Base-by-base conservation (phyloP, 768 basidiomycete genomes). In the Serendipita sp. region DNA sequence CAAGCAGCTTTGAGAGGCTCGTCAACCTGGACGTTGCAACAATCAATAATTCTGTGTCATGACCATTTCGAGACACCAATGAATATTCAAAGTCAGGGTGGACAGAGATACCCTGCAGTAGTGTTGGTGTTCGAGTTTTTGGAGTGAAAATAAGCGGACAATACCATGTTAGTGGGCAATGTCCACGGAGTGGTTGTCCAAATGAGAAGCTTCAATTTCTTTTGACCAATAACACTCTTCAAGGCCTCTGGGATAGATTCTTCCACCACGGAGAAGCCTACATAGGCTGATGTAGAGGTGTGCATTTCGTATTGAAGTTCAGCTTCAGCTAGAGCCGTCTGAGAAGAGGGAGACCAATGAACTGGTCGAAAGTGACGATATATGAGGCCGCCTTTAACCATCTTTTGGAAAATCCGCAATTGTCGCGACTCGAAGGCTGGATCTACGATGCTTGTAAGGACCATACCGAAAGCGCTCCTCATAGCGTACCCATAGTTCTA, bases 141-240 rank as follows among this genome's bases (percentile, higher is more conserved):
- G 29, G 11, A 11, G 16, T 27, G 10, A 31, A 13, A 16, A 16
- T 15, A 16, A 53, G 18, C 37, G 16, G 27, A 4, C 66, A 80
- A 45, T 68, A 92, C 93, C 88, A 93, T 91, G 70, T 99, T 98
- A 1, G 91, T 90, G 3, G 89, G 91, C 53, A 98, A 75, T 3
- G 91, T 98, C 95, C 95, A 99, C 1, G 95, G 90, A 0, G 95
- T 98, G 2, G 95, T 98, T 2, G 95, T 98, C 95, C 95, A 99
- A 3, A 95, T 87, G 16, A 92, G 76, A 8, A 96, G 69, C 33
- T 79, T 78, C 10, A 85, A 1, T 73, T 71, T 58, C 69, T 16
- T 67, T 71, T 70, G 1, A 70, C 67, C 6, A 44, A 55, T 13
- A 64, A 23, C 15, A 53, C 36, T 4, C 40, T 44, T n/a, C 80